Evolutionary conservation across 306 rosid species (phyloP).

Genomic region (Elaeagnus macrophylla): DNA sequence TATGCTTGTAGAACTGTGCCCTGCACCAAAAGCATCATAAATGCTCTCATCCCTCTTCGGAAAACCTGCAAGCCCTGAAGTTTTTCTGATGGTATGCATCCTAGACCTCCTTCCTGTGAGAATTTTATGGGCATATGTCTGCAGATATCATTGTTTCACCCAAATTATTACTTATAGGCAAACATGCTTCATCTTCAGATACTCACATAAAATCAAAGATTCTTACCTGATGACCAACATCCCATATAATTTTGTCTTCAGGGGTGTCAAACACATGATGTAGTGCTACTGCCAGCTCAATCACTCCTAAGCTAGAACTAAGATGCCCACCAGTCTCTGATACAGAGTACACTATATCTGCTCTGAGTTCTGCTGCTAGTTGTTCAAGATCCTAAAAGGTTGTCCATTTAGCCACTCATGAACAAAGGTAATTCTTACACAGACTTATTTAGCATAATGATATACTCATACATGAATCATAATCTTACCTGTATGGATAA

Average conservation of each 20-base stretch:
- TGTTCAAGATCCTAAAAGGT: slow-evolving; percentile 66
- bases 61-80: slow-evolving; percentile 87
- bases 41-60: slow-evolving; percentile 87
- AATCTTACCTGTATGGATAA: slow-evolving; percentile 45
- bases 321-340: slow-evolving; percentile 84
- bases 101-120: slow-evolving; percentile 84
- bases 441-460: slow-evolving; percentile 2
- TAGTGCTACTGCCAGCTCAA: slow-evolving; percentile 71
- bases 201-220: neutral
- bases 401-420: neutral
- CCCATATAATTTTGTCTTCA: slow-evolving; percentile 86
- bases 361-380: slow-evolving; percentile 74
- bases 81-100: slow-evolving; percentile 84
- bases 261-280: slow-evolving; percentile 88
- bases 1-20: slow-evolving; percentile 93
- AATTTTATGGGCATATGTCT: slow-evolving; percentile 92
- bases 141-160: slow-evolving; percentile 30
- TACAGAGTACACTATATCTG: slow-evolving; percentile 58
- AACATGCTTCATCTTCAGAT: neutral
- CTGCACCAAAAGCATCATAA: slow-evolving; percentile 88
- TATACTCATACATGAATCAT: neutral
- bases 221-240: slow-evolving; percentile 89
- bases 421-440: neutral
- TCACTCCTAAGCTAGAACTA: slow-evolving; percentile 90
- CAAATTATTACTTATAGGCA: slow-evolving; percentile 15